Conservation (phyloP, 805 yeast species). For the Barnettozyma vustinii region DNA sequence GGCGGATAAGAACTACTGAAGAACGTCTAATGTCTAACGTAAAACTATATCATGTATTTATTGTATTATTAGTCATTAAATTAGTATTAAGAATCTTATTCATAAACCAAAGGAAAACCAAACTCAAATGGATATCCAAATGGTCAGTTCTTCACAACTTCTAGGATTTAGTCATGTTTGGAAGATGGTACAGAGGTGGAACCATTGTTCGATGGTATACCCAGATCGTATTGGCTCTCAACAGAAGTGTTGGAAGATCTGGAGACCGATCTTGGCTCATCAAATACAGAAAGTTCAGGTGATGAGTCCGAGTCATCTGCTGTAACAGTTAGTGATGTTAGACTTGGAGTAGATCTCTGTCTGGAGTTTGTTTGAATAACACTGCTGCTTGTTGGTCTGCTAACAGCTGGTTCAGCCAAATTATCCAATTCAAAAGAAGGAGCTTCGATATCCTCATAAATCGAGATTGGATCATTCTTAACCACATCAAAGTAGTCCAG, state of each 20-base stretch:
- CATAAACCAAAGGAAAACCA: background rate
- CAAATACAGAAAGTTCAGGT: slow-evolving; percentile 27
- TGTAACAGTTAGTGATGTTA: slow-evolving; percentile 1
- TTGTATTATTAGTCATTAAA: slow-evolving; percentile 6
- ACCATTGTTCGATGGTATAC: background rate
- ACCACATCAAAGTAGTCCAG: slow-evolving; percentile 5
- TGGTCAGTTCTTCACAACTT: background rate
- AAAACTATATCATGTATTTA: background rate
- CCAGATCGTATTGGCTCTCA: slow-evolving; percentile 17
- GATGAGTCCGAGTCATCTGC: slow-evolving; percentile 12
- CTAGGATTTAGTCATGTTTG: slow-evolving; percentile 1
- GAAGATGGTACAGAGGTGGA: background rate
- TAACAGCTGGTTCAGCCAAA: background rate
- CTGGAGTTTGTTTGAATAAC: slow-evolving; percentile 1
- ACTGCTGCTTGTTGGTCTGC: slow-evolving; percentile 7
- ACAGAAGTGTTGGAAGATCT: slow-evolving; percentile 32
- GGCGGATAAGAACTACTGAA: background rate
- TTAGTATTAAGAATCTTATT: background rate
- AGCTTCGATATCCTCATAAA: slow-evolving; percentile 5
- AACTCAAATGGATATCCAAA: too few species aligned
- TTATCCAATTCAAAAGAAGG: slow-evolving; percentile 2
- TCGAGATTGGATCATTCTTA: slow-evolving; percentile 8
- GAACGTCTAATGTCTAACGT: background rate
- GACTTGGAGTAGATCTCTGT: slow-evolving; percentile 2
- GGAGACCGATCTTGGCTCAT: slow-evolving; percentile 24